Evolutionary conservation across 306 rosid genomes (phyloP), one percentile per base, ranked within the genome.

Genomic region (Dicorynia guianensis): DNA sequence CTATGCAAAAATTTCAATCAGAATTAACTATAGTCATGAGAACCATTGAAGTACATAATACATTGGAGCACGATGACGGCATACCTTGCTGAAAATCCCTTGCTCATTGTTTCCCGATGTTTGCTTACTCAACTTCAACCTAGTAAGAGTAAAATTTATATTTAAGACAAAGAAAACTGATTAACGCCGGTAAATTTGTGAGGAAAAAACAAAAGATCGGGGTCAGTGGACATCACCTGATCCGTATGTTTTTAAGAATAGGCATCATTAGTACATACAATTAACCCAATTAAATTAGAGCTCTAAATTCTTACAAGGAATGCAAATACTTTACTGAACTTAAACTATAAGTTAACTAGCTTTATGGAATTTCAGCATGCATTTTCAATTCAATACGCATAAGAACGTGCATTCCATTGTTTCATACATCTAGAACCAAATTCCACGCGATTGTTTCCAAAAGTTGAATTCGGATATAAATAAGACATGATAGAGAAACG

Each of bases 1-100:
- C 84, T 71, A 92, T 13, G 91, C 90, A 75, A 87, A 88, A 88
- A 89, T 5, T 66, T 48, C 69, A 76, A 61, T 59, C 75, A 85
- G 75, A 75, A 54, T 69, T 69, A 59, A 79, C 60, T 71, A 49
- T 14, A 79, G 42, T 33, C 8, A 49, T 43, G 58, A 75, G 13
- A 67, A 39, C 64, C 50, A 64, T 30, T 9, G 40, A 48, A 50
- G 57, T 33, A 73, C 63, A 55, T 36, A 50, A 53, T 33, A 73
- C 63, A 55, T 36, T 19, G 75, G 10, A 18, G 68, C 78, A 63
- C 56, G 43, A 75, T 67, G 43, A 66, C 43, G 44, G 72, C 91
- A 48, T 78, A 80, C 98, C 93, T 88, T 81, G 15, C 82, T 80
- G 60, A 39, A 74, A 76, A 49, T 48, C 69, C 82, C 86, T 8